These are phyloP conservation scores for Papiliotrema laurentii DNA, from an alignment of 1,284 basidiomycete species.

Conservation along the genomic window DNA sequence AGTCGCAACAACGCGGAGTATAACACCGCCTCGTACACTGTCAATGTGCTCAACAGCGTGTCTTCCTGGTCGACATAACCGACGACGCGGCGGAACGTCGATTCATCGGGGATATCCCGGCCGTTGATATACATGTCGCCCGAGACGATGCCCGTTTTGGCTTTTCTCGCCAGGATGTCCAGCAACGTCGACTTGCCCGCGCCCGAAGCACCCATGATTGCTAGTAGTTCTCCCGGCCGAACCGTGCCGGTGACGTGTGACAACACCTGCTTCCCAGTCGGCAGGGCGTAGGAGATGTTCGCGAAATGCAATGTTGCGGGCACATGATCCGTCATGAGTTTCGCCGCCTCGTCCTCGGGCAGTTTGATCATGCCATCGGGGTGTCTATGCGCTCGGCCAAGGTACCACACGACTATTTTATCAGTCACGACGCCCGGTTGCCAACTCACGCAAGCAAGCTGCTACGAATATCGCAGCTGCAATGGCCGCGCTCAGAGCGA, in stretches of 20 bases:
- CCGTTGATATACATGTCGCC: constrained; percentile 85
- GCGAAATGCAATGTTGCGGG: constrained; percentile 88
- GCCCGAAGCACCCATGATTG: constrained; percentile 93
- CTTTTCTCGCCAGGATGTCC: constrained; percentile 87
- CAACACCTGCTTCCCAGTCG: constrained; percentile 63
- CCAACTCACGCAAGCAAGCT: constrained; percentile 45
- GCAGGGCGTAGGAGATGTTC: constrained; percentile 71
- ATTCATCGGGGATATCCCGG: constrained; percentile 61
- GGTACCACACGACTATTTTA: constrained; percentile 74
- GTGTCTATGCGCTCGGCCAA: constrained; percentile 64
- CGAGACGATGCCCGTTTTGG: constrained; percentile 70
- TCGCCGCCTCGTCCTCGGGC: constrained; percentile 72
- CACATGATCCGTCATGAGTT: constrained; percentile 88
- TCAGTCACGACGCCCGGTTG: not conserved
- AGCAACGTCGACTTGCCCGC: constrained; percentile 95
- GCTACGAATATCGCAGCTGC: constrained; percentile 60
- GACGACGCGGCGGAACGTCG: constrained; percentile 75
- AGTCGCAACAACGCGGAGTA: constrained; percentile 86
- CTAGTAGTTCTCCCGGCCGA: constrained; percentile 82
- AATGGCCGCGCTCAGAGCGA: constrained; percentile 76
- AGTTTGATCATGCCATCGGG: constrained; percentile 65
- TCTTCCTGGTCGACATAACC: constrained; percentile 99
- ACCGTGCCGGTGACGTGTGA: constrained; percentile 75
- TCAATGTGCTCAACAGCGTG: constrained; percentile 90
- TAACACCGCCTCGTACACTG: constrained; percentile 94